These are phyloP conservation scores for Hortiboletus campestris DNA, from an alignment of 768 basidiomycete genomes.

Conservation along the genomic window DNA sequence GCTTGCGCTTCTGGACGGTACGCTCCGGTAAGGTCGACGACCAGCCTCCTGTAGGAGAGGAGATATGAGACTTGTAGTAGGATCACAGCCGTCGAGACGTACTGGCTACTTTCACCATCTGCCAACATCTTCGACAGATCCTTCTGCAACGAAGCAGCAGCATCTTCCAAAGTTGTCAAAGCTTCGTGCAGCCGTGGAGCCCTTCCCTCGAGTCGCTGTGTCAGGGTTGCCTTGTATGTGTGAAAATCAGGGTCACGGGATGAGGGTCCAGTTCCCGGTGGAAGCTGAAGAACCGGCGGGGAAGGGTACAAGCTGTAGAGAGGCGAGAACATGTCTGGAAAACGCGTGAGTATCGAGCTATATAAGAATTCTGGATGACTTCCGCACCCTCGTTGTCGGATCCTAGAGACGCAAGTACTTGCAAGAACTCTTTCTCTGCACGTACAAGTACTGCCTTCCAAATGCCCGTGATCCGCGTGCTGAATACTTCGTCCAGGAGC, in stretches of 20 bases:
- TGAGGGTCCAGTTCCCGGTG: constrained; percentile 37
- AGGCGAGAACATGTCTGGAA: constrained; percentile 47
- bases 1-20: constrained; percentile 54
- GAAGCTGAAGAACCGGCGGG: constrained; percentile 45
- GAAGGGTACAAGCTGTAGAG: constrained; percentile 56
- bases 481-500: constrained; percentile 54
- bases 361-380: neutral
- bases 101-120: constrained; percentile 45
- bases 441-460: constrained; percentile 52
- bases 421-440: constrained; percentile 46
- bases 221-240: constrained; percentile 59
- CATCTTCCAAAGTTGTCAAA: constrained; percentile 56
- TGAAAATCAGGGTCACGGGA: constrained; percentile 48
- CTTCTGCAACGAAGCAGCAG: constrained; percentile 53
- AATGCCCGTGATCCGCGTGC: constrained; percentile 52
- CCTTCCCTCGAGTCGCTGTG: constrained; percentile 62
- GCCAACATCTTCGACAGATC: constrained; percentile 52
- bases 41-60: constrained; percentile 37
- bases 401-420: constrained; percentile 34
- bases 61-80: neutral
- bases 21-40: constrained; percentile 39
- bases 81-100: constrained; percentile 17
- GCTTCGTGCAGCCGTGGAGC: constrained; percentile 60
- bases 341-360: constrained; percentile 11
- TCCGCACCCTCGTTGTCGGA: constrained; percentile 19